A percentile compares a stretch with the other conserved stretches of the same genome.
phyloP scores from a whole-genome alignment of 768 basidiomycete genomes.

The Pleurotus sapidus region DNA sequence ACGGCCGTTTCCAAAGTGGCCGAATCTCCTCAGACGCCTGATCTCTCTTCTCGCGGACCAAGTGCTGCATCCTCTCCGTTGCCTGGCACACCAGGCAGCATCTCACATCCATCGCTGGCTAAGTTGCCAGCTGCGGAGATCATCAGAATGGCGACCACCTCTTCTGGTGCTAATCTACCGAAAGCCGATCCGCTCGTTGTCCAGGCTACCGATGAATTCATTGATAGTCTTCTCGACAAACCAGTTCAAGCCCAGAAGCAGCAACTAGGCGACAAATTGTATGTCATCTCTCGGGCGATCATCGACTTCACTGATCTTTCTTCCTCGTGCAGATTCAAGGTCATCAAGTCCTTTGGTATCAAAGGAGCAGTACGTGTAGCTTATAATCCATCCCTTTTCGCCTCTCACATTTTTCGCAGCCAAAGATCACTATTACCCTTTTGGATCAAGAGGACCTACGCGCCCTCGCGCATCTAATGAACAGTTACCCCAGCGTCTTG shows the following conservation, averaged over 20 bases:
- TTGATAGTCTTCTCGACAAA: slow-evolving; percentile 59
- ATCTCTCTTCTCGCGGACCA: slow-evolving; percentile 69
- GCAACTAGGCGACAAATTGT: slow-evolving; percentile 76
- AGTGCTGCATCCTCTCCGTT: slow-evolving; percentile 71
- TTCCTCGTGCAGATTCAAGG: slow-evolving; percentile 36
- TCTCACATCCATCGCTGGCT: slow-evolving; percentile 60
- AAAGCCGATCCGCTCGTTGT: slow-evolving; percentile 71
- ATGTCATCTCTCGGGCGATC: slow-evolving; percentile 20
- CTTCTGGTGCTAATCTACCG: slow-evolving; percentile 41
- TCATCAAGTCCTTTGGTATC: slow-evolving; percentile 78
- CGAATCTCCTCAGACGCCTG: slow-evolving; percentile 72
- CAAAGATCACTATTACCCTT: slow-evolving; percentile 81
- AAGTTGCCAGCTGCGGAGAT: slow-evolving; percentile 76
- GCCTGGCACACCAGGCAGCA: slow-evolving; percentile 55
- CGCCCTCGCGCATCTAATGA: slow-evolving; percentile 81
- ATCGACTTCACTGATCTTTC: background rate
- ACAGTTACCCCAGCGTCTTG: slow-evolving; percentile 78
- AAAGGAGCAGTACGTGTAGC: slow-evolving; percentile 64
- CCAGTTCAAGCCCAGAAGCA: slow-evolving; percentile 69
- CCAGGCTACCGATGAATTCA: slow-evolving; percentile 69
- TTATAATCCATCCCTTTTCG: background rate
- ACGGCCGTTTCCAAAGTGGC: slow-evolving; percentile 29
- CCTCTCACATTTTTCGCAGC: slow-evolving; percentile 33
- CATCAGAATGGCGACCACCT: slow-evolving; percentile 53
- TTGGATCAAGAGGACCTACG: slow-evolving; percentile 85